Evolutionary conservation across 1,284 basidiomycete species (phyloP).

Genomic region (Apiotrichum domesticum): DNA sequence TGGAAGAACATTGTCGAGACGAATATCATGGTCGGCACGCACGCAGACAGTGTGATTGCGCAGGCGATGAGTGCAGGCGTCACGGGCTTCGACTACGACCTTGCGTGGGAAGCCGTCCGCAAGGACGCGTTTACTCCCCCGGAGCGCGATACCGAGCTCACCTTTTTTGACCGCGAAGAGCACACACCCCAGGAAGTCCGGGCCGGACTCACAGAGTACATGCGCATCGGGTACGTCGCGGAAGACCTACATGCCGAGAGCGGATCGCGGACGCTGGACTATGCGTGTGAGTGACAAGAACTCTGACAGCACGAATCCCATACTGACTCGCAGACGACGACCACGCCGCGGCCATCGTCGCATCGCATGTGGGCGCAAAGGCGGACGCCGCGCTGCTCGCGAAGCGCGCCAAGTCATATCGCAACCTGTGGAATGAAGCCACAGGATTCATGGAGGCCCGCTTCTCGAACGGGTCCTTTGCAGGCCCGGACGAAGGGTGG

Average conservation of each 20-base stretch:
- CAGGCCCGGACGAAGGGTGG: slow-evolving; percentile 65
- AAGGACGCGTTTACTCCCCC: slow-evolving; percentile 64
- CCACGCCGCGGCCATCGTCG: slow-evolving; percentile 63
- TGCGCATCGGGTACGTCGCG: slow-evolving; percentile 67
- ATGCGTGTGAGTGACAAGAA: slow-evolving; percentile 56
- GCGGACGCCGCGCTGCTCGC: slow-evolving; percentile 54
- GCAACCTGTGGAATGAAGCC: slow-evolving; percentile 61
- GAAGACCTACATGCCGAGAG: slow-evolving; percentile 72
- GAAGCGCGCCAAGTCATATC: slow-evolving; percentile 55
- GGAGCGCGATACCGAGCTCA: slow-evolving; percentile 56
- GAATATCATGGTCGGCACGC: slow-evolving; percentile 60
- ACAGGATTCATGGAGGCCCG: slow-evolving; percentile 78
- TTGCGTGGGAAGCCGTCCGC: slow-evolving; percentile 67
- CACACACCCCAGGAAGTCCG: slow-evolving; percentile 73
- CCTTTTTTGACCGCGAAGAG: slow-evolving; percentile 70
- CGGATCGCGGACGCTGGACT: slow-evolving; percentile 68
- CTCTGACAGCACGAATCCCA: too few species aligned
- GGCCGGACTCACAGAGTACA: slow-evolving; percentile 67
- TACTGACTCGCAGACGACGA: slow-evolving; percentile 59
- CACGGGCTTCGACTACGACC: slow-evolving; percentile 57
- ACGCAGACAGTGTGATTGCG: slow-evolving; percentile 72
- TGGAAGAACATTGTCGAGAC: slow-evolving; percentile 76
- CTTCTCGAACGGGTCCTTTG: slow-evolving; percentile 63
- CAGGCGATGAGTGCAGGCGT: slow-evolving; percentile 60
- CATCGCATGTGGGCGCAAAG: slow-evolving; percentile 53